Evolutionary conservation across 1,284 basidiomycete genomes (phyloP).

Genomic region (Tilletia setariae): DNA sequence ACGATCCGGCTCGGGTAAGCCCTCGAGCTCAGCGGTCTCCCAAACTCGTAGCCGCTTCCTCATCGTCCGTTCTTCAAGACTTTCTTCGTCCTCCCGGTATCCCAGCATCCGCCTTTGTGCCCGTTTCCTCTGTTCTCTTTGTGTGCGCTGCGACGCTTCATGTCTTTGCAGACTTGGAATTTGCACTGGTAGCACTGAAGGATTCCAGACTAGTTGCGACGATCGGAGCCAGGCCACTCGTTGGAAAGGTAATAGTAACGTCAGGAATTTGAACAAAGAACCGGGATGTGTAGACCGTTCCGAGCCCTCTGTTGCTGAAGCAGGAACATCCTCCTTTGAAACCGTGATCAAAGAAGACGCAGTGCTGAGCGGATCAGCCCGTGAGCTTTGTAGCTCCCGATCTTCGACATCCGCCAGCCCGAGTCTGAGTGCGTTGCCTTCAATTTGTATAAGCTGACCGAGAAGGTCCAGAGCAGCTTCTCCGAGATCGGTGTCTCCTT

Average conservation of each 20-base stretch:
- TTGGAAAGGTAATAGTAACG: constrained; percentile 10
- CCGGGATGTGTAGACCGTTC: no score
- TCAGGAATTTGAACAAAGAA: background rate
- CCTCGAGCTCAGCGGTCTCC: constrained; percentile 29
- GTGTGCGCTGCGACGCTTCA: background rate
- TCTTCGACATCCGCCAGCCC: constrained; percentile 5
- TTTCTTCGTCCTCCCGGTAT: constrained; percentile 24
- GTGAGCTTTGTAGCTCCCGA: no score
- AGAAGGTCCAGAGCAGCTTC: constrained; percentile 46
- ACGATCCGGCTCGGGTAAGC: constrained; percentile 40
- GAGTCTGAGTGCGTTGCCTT: constrained; percentile 41
- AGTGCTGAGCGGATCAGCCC: no score
- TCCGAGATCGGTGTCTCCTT: constrained; percentile 35
- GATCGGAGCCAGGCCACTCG: constrained; percentile 11
- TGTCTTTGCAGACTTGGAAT: constrained; percentile 11
- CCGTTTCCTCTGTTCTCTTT: background rate
- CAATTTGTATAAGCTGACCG: constrained; percentile 43
- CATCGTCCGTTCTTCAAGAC: constrained; percentile 18
- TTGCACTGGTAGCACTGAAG: background rate
- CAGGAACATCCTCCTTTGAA: no score
- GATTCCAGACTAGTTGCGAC: constrained; percentile 6
- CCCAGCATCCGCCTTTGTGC: background rate
- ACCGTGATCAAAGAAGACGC: no score
- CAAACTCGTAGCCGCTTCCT: constrained; percentile 30
- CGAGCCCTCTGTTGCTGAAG: no score